A percentile compares a stretch with the other conserved stretches of the same genome.
Conservation (phyloP, 2,329 filamentous ascomycete genomes). For the Coniochaeta prunicola region DNA sequence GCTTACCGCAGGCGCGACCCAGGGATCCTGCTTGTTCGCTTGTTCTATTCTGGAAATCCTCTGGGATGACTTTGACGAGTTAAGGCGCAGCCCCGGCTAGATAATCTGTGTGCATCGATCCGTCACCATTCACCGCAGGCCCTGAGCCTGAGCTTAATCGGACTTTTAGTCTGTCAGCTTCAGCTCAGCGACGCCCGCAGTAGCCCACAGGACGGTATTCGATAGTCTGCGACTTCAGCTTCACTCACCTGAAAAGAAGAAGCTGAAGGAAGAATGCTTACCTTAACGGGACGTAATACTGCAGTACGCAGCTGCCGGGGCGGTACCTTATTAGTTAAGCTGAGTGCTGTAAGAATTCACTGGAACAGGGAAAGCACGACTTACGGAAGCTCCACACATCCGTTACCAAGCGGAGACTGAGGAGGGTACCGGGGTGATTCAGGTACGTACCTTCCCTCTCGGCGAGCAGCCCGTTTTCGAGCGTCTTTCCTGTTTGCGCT, state of each 20-base stretch:
- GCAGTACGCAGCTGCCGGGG: neutral
- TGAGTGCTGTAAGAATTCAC: neutral
- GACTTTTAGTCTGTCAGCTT: neutral
- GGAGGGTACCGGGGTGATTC: neutral
- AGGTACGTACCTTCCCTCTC: neutral
- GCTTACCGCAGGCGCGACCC: too few relatives aligned
- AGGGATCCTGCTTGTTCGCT: too few relatives aligned
- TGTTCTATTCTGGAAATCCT: neutral
- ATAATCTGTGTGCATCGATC: neutral
- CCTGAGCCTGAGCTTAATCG: neutral
- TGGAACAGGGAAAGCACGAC: neutral
- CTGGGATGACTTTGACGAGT: neutral
- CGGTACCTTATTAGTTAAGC: neutral
- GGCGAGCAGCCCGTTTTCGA: neutral
- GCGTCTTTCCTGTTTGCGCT: neutral
- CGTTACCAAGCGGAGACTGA: neutral
- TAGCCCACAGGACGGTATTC: neutral
- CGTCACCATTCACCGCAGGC: neutral
- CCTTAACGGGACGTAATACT: neutral
- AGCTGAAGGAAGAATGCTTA: neutral
- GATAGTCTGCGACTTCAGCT: neutral
- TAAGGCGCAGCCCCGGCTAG: neutral
- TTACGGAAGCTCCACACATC: neutral
- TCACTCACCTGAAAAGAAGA: neutral
- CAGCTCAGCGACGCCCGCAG: neutral